Base-by-base conservation (phyloP, 208 protist species). In the Naegleria lovaniensis region DNA sequence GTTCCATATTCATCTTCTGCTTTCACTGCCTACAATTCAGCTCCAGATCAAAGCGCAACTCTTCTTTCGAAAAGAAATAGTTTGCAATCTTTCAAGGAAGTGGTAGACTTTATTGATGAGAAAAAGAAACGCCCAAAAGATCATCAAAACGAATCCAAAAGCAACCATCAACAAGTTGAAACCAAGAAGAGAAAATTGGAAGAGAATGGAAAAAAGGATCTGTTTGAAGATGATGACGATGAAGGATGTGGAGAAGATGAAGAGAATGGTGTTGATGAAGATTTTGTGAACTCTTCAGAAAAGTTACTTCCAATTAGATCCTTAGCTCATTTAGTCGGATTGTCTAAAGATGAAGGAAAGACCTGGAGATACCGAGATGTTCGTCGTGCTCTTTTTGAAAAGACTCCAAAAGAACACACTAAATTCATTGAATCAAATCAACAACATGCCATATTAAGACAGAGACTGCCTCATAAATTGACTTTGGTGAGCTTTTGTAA, bases 341-440 rank as follows among this genome's bases (percentile, higher is more conserved):
- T 88, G 16, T 88, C 85, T 22, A 88, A 58, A 38, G 85, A 88
- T 88, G n/a, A 29, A 88, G 33, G 40, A 22, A 88, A 88, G 33
- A 39, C 41, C 16, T 88, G 85, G 85, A 88, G 85, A 58, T 88
- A 88, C 29, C 19, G 85, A 39, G 85, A 88, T 58, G 33, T 88
- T 39, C 19, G 33, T 29, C 51, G 85, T 58, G 16, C 41, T 39
- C n/a, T 88, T 22, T 88, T 88, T 38, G 85, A 88, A 29, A 88
- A 88, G n/a, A 9, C 2, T 22, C 22, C 41, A n/a, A 51, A 51
- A 38, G 41, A 88, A 48, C 85, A 88, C 6, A 15, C 9, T n/a
- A 25, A 19, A 13, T 88, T 58, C 38, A 48, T 88, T 88, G 85
- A 88, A 33, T 1, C 55, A 38, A 58, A 88, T 39, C 25, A 33